Base-by-base conservation (phyloP, 1,284 basidiomycete genomes). In the Trichosporon sp. region DNA sequence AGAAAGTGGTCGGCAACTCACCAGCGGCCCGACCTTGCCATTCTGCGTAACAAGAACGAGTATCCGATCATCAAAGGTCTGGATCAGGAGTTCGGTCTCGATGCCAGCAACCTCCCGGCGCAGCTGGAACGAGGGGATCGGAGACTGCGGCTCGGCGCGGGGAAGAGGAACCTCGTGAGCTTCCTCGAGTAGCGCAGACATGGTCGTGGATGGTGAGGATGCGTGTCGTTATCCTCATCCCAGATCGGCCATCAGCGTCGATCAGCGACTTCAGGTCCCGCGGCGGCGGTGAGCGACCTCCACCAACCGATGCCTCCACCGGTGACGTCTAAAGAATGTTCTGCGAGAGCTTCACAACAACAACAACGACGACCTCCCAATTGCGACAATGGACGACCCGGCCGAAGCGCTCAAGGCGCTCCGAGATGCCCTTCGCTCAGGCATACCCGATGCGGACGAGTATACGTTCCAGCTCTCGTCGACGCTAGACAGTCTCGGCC, bases 11-110 rank as follows among this genome's bases (percentile, higher is more conserved):
- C 4, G 8, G 21, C 36, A 27, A 81, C 81, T 74, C 74, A 94
- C 91, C 80, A 96, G 75, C 73, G 85, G 88, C 62, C 92, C 93
- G 13, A 95, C 87, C 85, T 92, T 93, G 31, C 90, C 90, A 56
- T 73, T 77, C 79, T 95, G 94, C 1, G 92, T 92, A 59, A 96
- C 83, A 29, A 95, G 81, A 19, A 95, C 86, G 21, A 96, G 81
- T 9, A 87, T 82, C 37, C 91, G 85, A 79, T 96, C 93, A 59
- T 86, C 85, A 75, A 87, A 95, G 0, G 82, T 81, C 72, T 95
- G 91, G 2, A 95, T 76, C 32, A 93, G 68, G 14, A 95, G 80
- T 65, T 94, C 88, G 1, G 91, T 95, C 6, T 78, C 78, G 19
- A 83, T 75, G 14, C 86, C 89, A 58, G 85, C 78, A 10, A 93